Conservation (phyloP, 108 stramenopile species). For the Fragilaria crotonensis region DNA sequence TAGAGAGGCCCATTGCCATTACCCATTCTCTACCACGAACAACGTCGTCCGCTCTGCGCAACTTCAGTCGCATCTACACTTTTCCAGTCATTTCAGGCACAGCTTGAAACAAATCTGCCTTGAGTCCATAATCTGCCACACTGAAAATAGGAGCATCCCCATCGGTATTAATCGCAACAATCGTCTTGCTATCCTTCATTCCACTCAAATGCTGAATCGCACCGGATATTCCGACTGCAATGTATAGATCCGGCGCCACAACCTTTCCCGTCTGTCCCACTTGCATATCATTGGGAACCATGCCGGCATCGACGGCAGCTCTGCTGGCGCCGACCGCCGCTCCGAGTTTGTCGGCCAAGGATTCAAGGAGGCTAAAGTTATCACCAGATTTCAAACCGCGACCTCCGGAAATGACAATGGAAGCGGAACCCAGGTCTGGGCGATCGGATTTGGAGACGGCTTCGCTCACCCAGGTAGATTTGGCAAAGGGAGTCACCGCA, state of each 20-base stretch:
- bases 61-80: conserved; percentile 15
- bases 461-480: conserved; percentile 61
- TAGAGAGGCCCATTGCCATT: neutral
- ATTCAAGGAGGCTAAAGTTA: conserved; percentile 92
- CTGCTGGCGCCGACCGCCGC: conserved; percentile 87
- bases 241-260: conserved; percentile 92
- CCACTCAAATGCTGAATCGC: conserved; percentile 99
- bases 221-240: conserved; percentile 95
- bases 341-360: conserved; percentile 93
- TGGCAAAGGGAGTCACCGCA: conserved; percentile 37
- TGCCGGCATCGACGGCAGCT: conserved; percentile 98
- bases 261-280: conserved; percentile 99
- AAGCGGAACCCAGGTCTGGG: conserved; percentile 89
- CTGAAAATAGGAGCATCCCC: conserved; percentile 98
- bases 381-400: conserved; percentile 94
- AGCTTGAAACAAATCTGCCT: conserved; percentile 92
- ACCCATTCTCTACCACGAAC: neutral
- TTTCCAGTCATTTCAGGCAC: conserved; percentile 97
- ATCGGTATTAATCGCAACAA: conserved; percentile 99
- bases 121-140: conserved; percentile 97
- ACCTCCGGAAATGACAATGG: conserved; percentile 93
- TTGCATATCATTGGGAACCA: conserved; percentile 97
- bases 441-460: conserved; percentile 80
- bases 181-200: conserved; percentile 99
- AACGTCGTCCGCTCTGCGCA: neutral